phyloP scores from a whole-genome alignment of 371 early-diverging fungal genomes.

The Mycotypha africana region DNA sequence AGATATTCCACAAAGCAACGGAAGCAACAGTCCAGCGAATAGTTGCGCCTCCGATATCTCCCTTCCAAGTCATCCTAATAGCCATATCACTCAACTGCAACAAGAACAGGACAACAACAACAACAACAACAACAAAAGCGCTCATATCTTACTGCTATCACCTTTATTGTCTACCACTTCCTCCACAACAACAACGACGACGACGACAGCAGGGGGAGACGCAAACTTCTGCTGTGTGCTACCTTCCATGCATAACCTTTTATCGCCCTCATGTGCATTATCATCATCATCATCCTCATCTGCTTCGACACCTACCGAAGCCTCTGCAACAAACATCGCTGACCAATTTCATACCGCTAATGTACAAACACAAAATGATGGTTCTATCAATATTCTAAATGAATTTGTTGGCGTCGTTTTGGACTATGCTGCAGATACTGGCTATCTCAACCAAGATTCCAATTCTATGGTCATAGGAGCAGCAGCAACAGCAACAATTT shows the following conservation, averaged over 20 bases:
- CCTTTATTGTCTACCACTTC: conserved; percentile 1
- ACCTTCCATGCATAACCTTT: conserved; percentile 23
- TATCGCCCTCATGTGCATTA: conserved; percentile 21
- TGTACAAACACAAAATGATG: conserved; percentile 18
- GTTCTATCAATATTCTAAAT: conserved; percentile 22
- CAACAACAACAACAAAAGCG: conserved; percentile 15
- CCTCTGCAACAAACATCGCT: neutral
- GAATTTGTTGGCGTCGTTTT: conserved; percentile 30
- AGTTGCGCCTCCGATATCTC: too few relatives aligned
- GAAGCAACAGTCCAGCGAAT: too few relatives aligned
- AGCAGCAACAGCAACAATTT: conserved; percentile 9
- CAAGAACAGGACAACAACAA: conserved; percentile 36
- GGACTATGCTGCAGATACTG: conserved; percentile 19
- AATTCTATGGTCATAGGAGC: too few relatives aligned
- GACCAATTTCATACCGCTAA: neutral
- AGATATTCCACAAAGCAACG: too few relatives aligned
- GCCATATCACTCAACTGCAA: too few relatives aligned
- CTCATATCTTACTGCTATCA: neutral
- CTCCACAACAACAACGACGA: too few relatives aligned
- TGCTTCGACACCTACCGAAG: conserved; percentile 1
- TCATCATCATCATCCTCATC: too few relatives aligned
- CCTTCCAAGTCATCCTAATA: conserved; percentile 32
- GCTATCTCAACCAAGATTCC: too few relatives aligned
- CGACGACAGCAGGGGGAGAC: conserved; percentile 1
- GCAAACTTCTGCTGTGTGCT: conserved; percentile 12